A percentile compares a stretch with the other conserved stretches of the same genome.
Conservation (phyloP, 2,329 filamentous ascomycete genomes). For the Coleophoma cylindrospora region DNA sequence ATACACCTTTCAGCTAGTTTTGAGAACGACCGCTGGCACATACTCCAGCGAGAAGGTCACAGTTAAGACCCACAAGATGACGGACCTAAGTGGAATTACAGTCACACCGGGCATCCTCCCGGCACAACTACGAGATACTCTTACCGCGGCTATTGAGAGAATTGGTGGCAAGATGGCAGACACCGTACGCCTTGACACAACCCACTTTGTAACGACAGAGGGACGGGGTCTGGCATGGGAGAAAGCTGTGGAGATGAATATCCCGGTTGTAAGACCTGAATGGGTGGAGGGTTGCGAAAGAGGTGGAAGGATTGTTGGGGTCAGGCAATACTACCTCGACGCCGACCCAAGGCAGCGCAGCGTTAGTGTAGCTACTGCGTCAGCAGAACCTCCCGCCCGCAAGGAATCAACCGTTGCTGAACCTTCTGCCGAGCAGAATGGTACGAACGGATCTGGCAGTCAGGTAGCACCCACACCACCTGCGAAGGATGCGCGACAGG, state of each 20-base stretch:
- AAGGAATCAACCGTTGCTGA: constrained; percentile 12
- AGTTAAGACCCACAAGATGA: constrained; percentile 97
- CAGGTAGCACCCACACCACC: constrained; percentile 23
- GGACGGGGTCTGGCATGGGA: constrained; percentile 88
- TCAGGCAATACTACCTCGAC: constrained; percentile 93
- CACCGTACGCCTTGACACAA: constrained; percentile 90
- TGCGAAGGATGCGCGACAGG: constrained; percentile 19
- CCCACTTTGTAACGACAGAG: constrained; percentile 96
- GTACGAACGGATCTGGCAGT: constrained; percentile 10
- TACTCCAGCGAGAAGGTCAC: constrained; percentile 77
- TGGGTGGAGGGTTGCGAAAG: constrained; percentile 97
- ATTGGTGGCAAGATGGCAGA: constrained; percentile 93
- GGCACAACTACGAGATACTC: constrained; percentile 62
- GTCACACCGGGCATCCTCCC: constrained; percentile 88
- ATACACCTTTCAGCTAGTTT: constrained; percentile 89
- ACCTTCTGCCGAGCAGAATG: constrained; percentile 16
- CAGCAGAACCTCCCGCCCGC: constrained; percentile 7
- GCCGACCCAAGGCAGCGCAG: constrained; percentile 49
- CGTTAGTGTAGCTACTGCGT: constrained; percentile 14
- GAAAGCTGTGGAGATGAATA: constrained; percentile 95
- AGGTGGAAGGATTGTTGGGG: constrained; percentile 86
- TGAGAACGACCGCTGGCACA: constrained; percentile 87
- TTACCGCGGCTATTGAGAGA: constrained; percentile 71
- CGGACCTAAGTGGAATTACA: constrained; percentile 90
- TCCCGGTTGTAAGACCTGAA: constrained; percentile 92